These are phyloP conservation scores for Crassisporium funariophilum DNA, from an alignment of 768 basidiomycete species.

Conservation along the genomic window DNA sequence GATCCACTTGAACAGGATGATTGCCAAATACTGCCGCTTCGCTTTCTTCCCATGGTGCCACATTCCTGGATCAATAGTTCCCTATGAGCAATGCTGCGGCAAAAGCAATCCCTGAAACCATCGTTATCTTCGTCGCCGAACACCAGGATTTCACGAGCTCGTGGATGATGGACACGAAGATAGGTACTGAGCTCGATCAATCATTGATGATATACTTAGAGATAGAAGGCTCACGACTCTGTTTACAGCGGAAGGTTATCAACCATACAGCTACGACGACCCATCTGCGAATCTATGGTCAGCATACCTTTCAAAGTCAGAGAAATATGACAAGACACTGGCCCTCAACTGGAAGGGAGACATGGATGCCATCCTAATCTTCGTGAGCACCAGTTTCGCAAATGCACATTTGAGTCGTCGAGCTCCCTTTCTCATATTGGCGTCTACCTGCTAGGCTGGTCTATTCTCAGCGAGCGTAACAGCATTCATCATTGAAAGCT, in stretches of 20 bases:
- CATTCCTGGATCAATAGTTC: too few species aligned
- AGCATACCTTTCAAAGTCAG: constrained; percentile 35
- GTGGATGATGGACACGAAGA: too few species aligned
- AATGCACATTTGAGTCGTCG: neutral
- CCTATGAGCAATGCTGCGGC: too few species aligned
- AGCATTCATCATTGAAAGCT: constrained; percentile 41
- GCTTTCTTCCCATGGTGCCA: too few species aligned
- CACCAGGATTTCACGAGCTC: too few species aligned
- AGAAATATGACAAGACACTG: constrained; percentile 32
- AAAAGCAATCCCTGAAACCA: too few species aligned
- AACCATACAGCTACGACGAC: constrained; percentile 30
- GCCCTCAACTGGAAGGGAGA: constrained; percentile 41
- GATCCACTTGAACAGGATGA: too few species aligned
- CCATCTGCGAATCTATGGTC: constrained; percentile 42
- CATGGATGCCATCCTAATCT: constrained; percentile 44
- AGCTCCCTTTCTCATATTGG: neutral
- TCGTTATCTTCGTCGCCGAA: too few species aligned
- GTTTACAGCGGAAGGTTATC: constrained; percentile 17
- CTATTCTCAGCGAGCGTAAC: constrained; percentile 43
- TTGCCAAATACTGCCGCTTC: too few species aligned
- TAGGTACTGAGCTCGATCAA: too few species aligned
- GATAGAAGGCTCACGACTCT: too few species aligned
- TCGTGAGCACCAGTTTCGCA: constrained; percentile 26
- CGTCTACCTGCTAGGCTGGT: constrained; percentile 30
- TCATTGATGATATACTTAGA: neutral